Base-by-base conservation (phyloP, 192 early-diverging fungal genomes). In the Mortierella alpina region DNA sequence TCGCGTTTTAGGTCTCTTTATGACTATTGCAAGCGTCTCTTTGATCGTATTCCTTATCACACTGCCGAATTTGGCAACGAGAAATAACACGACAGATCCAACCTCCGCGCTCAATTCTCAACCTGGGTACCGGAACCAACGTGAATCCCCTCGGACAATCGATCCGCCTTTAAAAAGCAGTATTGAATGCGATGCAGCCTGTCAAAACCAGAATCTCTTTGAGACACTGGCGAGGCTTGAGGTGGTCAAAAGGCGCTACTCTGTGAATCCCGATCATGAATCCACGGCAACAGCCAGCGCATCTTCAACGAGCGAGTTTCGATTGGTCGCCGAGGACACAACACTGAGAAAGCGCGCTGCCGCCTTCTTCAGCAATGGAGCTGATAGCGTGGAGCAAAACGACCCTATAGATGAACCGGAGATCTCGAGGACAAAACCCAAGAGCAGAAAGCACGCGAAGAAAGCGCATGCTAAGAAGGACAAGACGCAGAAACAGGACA, bases 201-300 rank as follows among this genome's bases (percentile, higher is more conserved):
- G 76, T 18, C 70, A 68, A 40, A 63, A 63, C 20, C 41, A 52
- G 31, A 80, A 80, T 39, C 45, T 80, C 23, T 0, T 72, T 9
- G 64, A 80, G 53, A 70, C 76, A 7, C 59, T 80, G 7, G 49
- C 76, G 14, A 65, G 48, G 47, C 63, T 80, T 13, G 61, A 64
- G 44, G 17, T 68, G 22, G 44, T 59, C 23, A 80, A 80, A n/a
- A 53, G 65, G 52, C 76, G 76, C 18, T 80, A 80, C 47, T 80
- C 76, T 0, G 52, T 11, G 6, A 58, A 70, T 23, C 7, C 45
- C 4, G 46, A 64, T 14, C 11, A 14, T 49, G 46, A 23, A 20
- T 15, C 22, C n/a, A 58, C 31, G 31, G 31, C 31, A 20, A 2
- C 49, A 15, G 48, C 62, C 42, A 10, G 41, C 15, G 17, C 7